A percentile compares a stretch with the other conserved stretches of the same genome.
These are phyloP conservation scores for Penicillium lagena DNA, from an alignment of 495 filamentous ascomycete species.

Conservation along the genomic window DNA sequence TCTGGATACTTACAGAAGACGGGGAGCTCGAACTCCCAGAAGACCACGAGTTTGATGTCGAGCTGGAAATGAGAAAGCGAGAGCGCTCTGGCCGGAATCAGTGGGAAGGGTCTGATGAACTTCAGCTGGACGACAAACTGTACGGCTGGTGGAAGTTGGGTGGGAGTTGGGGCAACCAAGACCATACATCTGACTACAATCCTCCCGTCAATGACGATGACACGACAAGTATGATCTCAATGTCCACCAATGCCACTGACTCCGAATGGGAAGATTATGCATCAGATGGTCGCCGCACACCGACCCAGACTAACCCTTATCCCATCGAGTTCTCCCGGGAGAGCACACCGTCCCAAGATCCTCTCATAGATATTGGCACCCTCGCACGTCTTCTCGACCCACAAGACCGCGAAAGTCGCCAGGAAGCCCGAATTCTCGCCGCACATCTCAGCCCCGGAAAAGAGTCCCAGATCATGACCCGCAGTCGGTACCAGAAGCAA, in stretches of 20 bases:
- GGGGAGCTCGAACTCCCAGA: conserved; percentile 51
- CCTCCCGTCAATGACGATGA: conserved; percentile 55
- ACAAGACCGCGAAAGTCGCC: conserved; percentile 63
- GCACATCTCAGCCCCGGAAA: conserved; percentile 62
- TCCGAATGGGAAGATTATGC: conserved; percentile 54
- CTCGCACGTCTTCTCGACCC: conserved; percentile 84
- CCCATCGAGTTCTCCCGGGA: conserved; percentile 42
- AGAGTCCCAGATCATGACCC: conserved; percentile 61
- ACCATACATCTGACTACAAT: conserved; percentile 66
- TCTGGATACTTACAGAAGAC: conserved; percentile 52
- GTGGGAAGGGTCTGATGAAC: conserved; percentile 45
- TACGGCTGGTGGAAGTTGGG: conserved; percentile 76
- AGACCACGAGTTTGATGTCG: conserved; percentile 66
- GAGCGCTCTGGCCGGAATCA: conserved; percentile 29
- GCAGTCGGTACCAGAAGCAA: conserved; percentile 64
- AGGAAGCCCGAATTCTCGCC: conserved; percentile 76
- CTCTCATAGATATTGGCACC: conserved; percentile 55
- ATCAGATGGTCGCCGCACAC: conserved; percentile 64
- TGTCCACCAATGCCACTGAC: conserved; percentile 39
- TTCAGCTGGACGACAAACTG: conserved; percentile 61
- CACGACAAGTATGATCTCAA: conserved; percentile 70
- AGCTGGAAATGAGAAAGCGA: conserved; percentile 59
- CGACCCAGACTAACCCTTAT: conserved; percentile 53
- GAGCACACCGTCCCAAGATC: conserved; percentile 53
- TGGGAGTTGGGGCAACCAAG: conserved; percentile 76